Conservation (phyloP, 2,329 filamentous ascomycete species). For the Davidsoniella neocaledoniae region DNA sequence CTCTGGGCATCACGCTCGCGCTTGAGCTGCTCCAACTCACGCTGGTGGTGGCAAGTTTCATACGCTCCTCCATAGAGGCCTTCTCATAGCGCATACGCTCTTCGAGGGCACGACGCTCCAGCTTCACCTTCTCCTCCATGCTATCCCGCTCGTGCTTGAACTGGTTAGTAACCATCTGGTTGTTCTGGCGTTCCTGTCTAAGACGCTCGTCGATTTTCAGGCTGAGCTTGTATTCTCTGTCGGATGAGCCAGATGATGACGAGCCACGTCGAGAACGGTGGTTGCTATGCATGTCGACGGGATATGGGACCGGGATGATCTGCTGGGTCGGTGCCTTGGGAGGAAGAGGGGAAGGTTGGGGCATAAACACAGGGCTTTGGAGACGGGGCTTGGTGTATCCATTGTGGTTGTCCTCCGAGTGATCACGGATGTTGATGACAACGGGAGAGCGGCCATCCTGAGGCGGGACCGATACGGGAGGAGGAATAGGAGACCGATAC, state of each 20-base stretch:
- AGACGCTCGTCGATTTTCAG: neutral
- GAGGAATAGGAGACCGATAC: neutral
- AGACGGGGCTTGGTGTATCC: neutral
- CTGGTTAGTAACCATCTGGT: neutral
- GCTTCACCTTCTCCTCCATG: neutral
- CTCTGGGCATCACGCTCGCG: neutral
- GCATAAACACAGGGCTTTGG: neutral
- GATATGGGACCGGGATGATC: neutral
- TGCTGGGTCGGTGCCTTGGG: neutral
- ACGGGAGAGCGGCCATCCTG: neutral
- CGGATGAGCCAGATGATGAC: neutral
- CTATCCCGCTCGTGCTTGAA: neutral
- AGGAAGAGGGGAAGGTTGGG: neutral
- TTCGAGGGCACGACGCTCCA: neutral
- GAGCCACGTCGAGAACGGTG: neutral
- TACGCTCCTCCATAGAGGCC: neutral
- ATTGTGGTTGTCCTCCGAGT: neutral
- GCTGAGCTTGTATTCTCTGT: neutral
- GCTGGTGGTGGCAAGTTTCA: neutral
- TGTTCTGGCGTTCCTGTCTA: neutral
- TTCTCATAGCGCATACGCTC: neutral
- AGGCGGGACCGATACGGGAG: neutral
- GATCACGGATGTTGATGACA: slow-evolving; percentile 3
- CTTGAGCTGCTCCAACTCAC: slow-evolving; percentile 3
- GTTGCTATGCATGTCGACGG: neutral